Conservation (phyloP, 2,329 filamentous ascomycete species). For the Aspergillus floridensis region DNA sequence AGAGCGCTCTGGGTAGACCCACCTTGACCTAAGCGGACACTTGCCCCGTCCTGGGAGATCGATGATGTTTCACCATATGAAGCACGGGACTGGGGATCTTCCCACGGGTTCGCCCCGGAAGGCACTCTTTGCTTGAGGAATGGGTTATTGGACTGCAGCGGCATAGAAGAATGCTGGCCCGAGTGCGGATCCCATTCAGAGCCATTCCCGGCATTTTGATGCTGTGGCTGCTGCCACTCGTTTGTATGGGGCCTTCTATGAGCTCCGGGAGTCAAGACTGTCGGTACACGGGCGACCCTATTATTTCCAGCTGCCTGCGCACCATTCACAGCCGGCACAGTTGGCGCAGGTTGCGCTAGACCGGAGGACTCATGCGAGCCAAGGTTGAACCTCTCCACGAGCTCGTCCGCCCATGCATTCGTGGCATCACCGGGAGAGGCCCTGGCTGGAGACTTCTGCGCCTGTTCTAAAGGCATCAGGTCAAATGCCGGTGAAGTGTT, state of each 20-base stretch:
- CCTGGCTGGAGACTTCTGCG: conserved; percentile 35
- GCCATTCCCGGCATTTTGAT: conserved; percentile 9
- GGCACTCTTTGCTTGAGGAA: conserved; percentile 33
- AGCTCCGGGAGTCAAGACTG: conserved; percentile 23
- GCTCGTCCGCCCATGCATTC: conserved; percentile 34
- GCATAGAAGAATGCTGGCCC: conserved; percentile 20
- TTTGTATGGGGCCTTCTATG: conserved; percentile 22
- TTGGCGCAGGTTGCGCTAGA: conserved; percentile 6
- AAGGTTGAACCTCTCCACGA: conserved; percentile 22
- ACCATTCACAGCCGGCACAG: conserved; percentile 1
- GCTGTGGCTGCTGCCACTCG: conserved; percentile 16
- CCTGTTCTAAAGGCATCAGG: conserved; percentile 38
- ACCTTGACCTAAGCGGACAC: conserved; percentile 34
- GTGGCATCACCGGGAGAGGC: conserved; percentile 27
- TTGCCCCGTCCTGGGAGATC: conserved; percentile 18
- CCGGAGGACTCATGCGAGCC: conserved; percentile 9
- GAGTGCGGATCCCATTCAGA: conserved; percentile 22
- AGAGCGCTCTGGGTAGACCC: not conserved
- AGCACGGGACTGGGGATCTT: conserved; percentile 16
- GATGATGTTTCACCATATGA: conserved; percentile 20
- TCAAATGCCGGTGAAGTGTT: conserved; percentile 39
- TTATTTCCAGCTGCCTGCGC: conserved; percentile 7
- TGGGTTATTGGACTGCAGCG: conserved; percentile 41
- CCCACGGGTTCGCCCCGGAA: conserved; percentile 20
- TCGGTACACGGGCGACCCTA: conserved; percentile 19